Evolutionary conservation across 2,329 filamentous ascomycete species (phyloP), one percentile per base, ranked within the genome.

Genomic region (Balansia obtecta): DNA sequence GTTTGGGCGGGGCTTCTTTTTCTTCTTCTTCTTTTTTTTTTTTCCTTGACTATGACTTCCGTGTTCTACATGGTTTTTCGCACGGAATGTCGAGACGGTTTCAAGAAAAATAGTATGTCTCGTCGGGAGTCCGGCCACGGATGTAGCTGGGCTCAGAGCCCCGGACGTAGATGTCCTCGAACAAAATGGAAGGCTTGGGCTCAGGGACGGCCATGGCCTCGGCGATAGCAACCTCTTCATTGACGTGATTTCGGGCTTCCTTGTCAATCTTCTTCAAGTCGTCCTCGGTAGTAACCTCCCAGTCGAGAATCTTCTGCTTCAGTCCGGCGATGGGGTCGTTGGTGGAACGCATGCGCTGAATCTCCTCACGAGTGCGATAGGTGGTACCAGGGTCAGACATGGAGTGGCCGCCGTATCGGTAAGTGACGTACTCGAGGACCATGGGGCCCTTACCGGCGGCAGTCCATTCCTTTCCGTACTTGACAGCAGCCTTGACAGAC

Each of bases 331-430:
- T 98, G 60, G 93, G 89, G 74, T 98, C 93, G 74, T 97, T 88
- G 73, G 93, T 98, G 62, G 86, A 94, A 65, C 93, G 88, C 93
- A 98, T 98, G 71, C 91, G 90, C 79, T 96, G 91, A 66, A 98
- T 95, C 76, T 98, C 93, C 77, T 98, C 93, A 72, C 93, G 89
- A 61, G 91, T 96, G 71, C 90, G 86, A 85, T 98, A 98, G 63
- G 93, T 97, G 70, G 93, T 98, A 70, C 93, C 93, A 53, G 93
- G 93, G 71, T 98, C 93, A 66, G 91, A 97, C 93, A 98, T 98
- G 74, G 89, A 96, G 84, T 98, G 93, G 60, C 93, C 93, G 68
- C 93, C 93, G 71, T 98, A 98, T 65, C 93, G 83, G 85, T 98
- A 98, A 63, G 93, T 98, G 65, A 98, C 90, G 71, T 95, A 98